Conservation (phyloP, 306 rosid species). For the Fagus sylvatica region DNA sequence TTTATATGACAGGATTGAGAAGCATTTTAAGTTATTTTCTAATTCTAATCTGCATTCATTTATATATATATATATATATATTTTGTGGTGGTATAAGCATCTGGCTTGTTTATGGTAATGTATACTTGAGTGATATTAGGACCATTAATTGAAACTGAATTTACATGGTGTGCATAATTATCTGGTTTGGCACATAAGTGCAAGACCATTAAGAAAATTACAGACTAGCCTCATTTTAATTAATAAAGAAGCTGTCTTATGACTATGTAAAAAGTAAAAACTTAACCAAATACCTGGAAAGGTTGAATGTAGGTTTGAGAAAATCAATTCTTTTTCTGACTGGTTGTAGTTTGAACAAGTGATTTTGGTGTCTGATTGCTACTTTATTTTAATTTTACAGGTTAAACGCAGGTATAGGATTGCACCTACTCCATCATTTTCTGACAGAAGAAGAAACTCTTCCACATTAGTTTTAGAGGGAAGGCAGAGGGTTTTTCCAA, state of each 20-base stretch:
- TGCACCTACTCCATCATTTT: conserved; percentile 46
- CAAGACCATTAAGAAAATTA: background rate
- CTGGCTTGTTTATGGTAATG: background rate
- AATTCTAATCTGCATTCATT: background rate
- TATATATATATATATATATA: background rate
- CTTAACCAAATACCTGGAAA: background rate
- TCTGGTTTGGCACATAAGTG: background rate
- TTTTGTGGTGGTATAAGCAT: background rate
- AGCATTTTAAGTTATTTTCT: background rate
- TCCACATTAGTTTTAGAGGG: conserved; percentile 47
- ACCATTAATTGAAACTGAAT: background rate
- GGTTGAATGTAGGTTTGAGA: background rate
- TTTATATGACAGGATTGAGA: background rate
- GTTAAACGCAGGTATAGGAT: conserved; percentile 85
- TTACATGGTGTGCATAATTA: background rate
- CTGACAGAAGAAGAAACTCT: conserved; percentile 59
- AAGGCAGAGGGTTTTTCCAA: conserved; percentile 54
- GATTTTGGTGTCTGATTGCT: conserved; percentile 20
- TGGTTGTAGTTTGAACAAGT: conserved; percentile 10
- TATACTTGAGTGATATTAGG: background rate
- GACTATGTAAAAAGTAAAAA: background rate
- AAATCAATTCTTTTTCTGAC: conserved; percentile 7
- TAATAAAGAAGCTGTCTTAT: background rate
- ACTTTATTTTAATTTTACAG: conserved; percentile 44
- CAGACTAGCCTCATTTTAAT: background rate